These are phyloP conservation scores for Claviceps sp. DNA, from an alignment of 2,329 filamentous ascomycete genomes.

Conservation along the genomic window DNA sequence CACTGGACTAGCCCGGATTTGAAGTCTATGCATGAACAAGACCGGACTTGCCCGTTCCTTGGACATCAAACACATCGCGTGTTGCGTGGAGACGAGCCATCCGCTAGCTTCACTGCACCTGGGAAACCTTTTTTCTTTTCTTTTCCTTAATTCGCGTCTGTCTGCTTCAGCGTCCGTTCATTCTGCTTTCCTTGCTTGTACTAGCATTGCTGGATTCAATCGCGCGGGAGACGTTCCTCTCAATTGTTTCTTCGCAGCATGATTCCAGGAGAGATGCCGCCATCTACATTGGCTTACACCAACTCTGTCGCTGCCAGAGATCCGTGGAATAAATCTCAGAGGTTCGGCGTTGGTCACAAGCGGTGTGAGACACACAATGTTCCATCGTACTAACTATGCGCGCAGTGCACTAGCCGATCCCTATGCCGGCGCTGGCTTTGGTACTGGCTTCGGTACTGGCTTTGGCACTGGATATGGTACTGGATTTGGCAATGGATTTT, in stretches of 20 bases:
- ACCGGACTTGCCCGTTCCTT: background rate
- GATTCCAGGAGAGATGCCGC: slow-evolving; percentile 30
- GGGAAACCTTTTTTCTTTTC: background rate
- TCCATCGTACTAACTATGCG: slow-evolving; percentile 5
- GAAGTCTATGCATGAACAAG: background rate
- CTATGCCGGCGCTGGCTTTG: slow-evolving; percentile 20
- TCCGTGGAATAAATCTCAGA: slow-evolving; percentile 37
- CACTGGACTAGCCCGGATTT: slow-evolving; percentile 1
- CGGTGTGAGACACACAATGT: slow-evolving; percentile 11
- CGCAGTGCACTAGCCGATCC: slow-evolving; percentile 20
- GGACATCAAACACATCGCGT: background rate
- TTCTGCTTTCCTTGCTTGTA: background rate
- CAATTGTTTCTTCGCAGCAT: slow-evolving; percentile 12
- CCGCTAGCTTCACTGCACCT: background rate
- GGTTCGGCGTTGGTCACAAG: slow-evolving; percentile 25
- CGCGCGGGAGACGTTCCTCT: background rate
- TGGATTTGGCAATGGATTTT: slow-evolving; percentile 14
- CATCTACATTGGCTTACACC: slow-evolving; percentile 35
- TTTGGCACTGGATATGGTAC: too few species aligned
- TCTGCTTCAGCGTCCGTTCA: background rate
- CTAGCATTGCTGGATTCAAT: background rate
- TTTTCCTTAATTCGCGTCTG: background rate
- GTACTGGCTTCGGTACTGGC: slow-evolving; percentile 6
- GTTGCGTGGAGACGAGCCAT: background rate
- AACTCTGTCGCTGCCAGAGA: slow-evolving; percentile 31